A percentile compares a stretch with the other conserved stretches of the same genome.
Conservation (phyloP, 192 early-diverging fungal genomes). For the Helicostylum pulchrum region DNA sequence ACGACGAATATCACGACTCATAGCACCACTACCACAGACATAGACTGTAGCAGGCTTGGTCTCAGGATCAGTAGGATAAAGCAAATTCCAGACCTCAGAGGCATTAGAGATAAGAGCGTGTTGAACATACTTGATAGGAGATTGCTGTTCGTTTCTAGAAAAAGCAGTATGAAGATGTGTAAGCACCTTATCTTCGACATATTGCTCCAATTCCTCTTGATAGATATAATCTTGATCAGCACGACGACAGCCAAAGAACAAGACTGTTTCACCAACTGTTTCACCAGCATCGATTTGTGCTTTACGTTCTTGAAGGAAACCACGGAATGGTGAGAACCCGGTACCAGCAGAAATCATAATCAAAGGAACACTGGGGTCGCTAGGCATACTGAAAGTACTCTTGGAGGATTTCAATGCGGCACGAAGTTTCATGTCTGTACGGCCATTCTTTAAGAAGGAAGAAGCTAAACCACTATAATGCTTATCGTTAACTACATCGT, state of each 20-base stretch:
- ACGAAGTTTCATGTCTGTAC: constrained; percentile 22
- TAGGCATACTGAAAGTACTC: constrained; percentile 61
- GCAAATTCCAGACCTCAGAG: constrained; percentile 7
- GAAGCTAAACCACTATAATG: constrained; percentile 35
- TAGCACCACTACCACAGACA: constrained; percentile 29
- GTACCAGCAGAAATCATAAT: constrained; percentile 92
- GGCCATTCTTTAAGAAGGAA: constrained; percentile 12
- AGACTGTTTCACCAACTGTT: constrained; percentile 53
- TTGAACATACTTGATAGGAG: constrained; percentile 31
- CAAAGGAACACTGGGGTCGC: constrained; percentile 52
- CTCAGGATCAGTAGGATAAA: constrained; percentile 5
- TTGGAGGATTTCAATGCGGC: constrained; percentile 28
- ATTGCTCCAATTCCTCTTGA: constrained; percentile 51
- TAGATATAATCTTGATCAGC: constrained; percentile 69
- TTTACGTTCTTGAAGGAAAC: constrained; percentile 65
- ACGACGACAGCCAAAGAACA: constrained; percentile 87
- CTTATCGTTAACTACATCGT: constrained; percentile 22
- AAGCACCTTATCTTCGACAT: constrained; percentile 50
- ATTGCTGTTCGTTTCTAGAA: constrained; percentile 48
- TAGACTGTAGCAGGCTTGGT: constrained; percentile 17
- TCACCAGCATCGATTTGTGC: constrained; percentile 32
- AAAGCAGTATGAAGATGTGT: constrained; percentile 54
- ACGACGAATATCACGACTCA: constrained; percentile 30
- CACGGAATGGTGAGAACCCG: constrained; percentile 89
- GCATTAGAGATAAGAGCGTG: constrained; percentile 28